Conservation (phyloP, 139 green algal genomes). For the Chlorella ohadii region DNA sequence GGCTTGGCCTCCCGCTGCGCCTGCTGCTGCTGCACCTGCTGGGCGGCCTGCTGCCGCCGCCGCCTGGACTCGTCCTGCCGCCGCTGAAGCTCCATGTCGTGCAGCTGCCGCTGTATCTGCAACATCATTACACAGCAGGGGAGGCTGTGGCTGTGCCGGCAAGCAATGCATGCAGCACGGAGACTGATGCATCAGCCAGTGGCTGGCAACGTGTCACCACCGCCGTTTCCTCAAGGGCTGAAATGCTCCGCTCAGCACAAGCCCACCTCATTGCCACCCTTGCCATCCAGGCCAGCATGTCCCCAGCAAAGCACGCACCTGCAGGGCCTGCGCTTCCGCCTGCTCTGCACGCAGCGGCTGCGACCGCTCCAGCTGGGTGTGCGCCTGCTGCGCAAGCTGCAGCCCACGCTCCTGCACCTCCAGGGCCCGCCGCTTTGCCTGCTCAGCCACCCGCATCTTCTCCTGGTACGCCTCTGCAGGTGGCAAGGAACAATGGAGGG, state of each 20-base stretch:
- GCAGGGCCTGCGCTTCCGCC: neutral
- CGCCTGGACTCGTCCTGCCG: neutral
- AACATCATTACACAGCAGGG: too few relatives aligned
- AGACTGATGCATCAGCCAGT: too few relatives aligned
- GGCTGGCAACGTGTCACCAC: too few relatives aligned
- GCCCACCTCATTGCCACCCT: too few relatives aligned
- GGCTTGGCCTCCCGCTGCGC: neutral
- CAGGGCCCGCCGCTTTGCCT: constrained; percentile 7
- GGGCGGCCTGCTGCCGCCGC: neutral
- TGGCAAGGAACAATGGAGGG: neutral
- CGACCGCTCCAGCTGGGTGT: constrained; percentile 16
- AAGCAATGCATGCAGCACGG: neutral
- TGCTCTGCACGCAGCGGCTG: neutral
- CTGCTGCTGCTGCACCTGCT: neutral
- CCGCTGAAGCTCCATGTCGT: constrained; percentile 5
- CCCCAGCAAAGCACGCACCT: neutral
- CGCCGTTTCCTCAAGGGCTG: too few relatives aligned
- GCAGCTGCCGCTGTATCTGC: constrained; percentile 23
- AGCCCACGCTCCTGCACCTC: neutral
- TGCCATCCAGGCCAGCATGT: neutral
- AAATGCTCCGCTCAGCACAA: too few relatives aligned
- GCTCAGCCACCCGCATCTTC: neutral
- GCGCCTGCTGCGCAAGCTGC: neutral
- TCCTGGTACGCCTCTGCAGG: neutral
- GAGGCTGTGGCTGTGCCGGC: constrained; percentile 15